Evolutionary conservation across 2,329 filamentous ascomycete genomes (phyloP), one percentile per base, ranked within the genome.

Genomic region (Fusarium foetens): DNA sequence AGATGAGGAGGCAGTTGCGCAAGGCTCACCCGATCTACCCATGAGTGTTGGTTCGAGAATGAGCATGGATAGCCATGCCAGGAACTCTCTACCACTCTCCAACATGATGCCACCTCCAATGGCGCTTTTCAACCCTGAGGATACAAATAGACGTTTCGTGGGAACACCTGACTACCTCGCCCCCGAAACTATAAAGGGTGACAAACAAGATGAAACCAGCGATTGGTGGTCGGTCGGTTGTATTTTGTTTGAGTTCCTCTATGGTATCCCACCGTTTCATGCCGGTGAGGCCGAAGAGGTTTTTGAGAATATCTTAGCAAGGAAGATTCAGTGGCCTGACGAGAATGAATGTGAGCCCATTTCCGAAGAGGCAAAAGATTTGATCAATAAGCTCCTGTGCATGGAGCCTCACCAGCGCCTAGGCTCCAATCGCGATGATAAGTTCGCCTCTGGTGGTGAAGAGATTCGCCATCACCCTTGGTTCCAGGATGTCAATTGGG

Each of bases 221-320:
- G 96, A 99, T 90, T 99, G 96, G 96, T 99, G 96, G 96, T 98
- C 96, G 27, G 88, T 99, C n/a, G 96, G 96, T 2, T 99, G 97
- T 80, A 98, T 99, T 75, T 85, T 98, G 81, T 99, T 98, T 77
- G 96, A 99, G 78, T 98, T 97, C 74, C 84, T 99, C 5, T 98
- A 94, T 78, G 96, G 96, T 2, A 92, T 94, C 64, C 96, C 96
- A 2, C 96, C 96, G 1, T 99, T 99, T 81, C 94, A 98, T 80
- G 96, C 94, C 2, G 86, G 88, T 25, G 94, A 95, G 52, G 94
- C 96, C 0, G 96, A 99, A 76, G 88, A 96, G 75, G 96, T 99
- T 3, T 99, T 99, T 78, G 94, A 98, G 76, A 99, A 99, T 76
- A 99, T 99, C 68, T 84, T 99, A 41, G 91, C 92, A 31, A 92